Conservation (phyloP, 1,284 basidiomycete species). For the Leccinum glutinopallens region DNA sequence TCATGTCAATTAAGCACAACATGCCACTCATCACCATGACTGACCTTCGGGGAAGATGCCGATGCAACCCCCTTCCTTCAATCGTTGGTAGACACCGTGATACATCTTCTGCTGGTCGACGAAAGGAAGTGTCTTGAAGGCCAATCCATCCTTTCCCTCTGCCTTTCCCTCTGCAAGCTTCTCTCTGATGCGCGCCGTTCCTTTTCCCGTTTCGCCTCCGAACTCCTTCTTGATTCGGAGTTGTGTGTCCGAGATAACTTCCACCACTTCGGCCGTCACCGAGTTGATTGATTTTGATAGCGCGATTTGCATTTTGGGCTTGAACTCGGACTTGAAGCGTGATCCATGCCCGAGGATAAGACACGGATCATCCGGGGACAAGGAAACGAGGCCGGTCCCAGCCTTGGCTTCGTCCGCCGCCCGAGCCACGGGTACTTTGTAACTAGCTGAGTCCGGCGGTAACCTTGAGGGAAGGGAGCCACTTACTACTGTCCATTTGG, state of each 20-base stretch:
- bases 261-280: constrained; percentile 80
- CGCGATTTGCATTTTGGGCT: constrained; percentile 85
- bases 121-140: constrained; percentile 80
- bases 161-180: constrained; percentile 43
- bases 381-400: constrained; percentile 74
- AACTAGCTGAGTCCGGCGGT: constrained; percentile 16
- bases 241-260: constrained; percentile 90
- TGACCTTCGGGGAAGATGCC: constrained; percentile 96
- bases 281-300: constrained; percentile 84
- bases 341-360: constrained; percentile 83
- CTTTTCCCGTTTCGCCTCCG: constrained; percentile 79
- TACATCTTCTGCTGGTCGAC: constrained; percentile 97
- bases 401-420: constrained; percentile 87
- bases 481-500: constrained; percentile 91
- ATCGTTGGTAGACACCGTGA: constrained; percentile 86
- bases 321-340: constrained; percentile 77
- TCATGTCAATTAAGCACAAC: constrained; percentile 16
- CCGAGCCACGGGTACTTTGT: constrained; percentile 86
- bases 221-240: constrained; percentile 89
- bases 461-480: background rate
- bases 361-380: constrained; percentile 79
- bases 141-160: constrained; percentile 62
- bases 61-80: constrained; percentile 88
- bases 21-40: constrained; percentile 12
- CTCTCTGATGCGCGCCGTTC: constrained; percentile 69